Base-by-base conservation (phyloP, 306 rosid genomes). In the Pterocarpus macrocarpus region DNA sequence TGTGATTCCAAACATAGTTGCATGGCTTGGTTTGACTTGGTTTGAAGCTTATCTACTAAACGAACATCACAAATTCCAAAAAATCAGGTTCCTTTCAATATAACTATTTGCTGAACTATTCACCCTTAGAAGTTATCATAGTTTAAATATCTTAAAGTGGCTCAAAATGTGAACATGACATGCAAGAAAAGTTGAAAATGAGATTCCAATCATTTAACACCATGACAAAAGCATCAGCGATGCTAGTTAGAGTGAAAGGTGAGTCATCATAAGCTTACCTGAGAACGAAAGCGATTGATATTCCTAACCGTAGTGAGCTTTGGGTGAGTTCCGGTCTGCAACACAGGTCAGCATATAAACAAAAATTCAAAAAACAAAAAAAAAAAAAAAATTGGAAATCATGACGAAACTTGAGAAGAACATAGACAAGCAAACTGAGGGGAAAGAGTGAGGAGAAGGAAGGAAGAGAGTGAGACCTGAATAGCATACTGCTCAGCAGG, bases 401-500 rank as follows among this genome's bases (percentile, higher is more conserved):
- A 38, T 33, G 10, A 11, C n/a, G 28, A 53, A 41, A 41, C 38
- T 56, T 45, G 14, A 69, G 57, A 78, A 57, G 22, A 30, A 11
- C 50, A 61, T 28, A 72, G 58, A 66, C 30, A 73, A 81, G 44
- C 14, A 64, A 69, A 78, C 10, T 47, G 8, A 85, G 63, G 77
- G 62, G n/a, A 69, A 74, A 76, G 44, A 86, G 65, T 62, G 41
- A 38, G 47, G 28, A 22, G 28, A 22, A 22, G 28, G 28, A 22
- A 13, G 57, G 4, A 16, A 13, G 22, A 50, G 15, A 50, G 5
- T 50, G 35, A 79, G 73, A 94, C 98, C 95, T 95, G 89, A 52
- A 95, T 93, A 15, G 98, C 99, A 77, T 93, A 95, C 84, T 95
- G 99, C 89, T 95, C 99, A 0, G 97, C 99, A n/a, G 99, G 99